Conservation (phyloP, 768 basidiomycete species). For the Suillus variegatus region DNA sequence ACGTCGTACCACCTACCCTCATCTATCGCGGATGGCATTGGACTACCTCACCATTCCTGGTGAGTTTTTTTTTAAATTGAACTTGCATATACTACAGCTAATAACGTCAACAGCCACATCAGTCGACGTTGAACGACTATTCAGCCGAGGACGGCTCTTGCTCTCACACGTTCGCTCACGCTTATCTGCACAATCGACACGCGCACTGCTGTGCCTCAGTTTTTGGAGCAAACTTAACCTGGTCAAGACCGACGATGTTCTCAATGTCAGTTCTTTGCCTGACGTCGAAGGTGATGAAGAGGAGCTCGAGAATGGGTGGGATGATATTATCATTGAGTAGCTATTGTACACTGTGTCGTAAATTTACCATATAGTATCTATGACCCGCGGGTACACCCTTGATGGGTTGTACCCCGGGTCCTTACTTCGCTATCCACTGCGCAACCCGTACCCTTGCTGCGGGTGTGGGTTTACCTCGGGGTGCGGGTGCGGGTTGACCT, state of each 20-base stretch:
- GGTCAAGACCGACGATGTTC: conserved; percentile 18
- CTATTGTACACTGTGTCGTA: background rate
- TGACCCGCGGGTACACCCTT: background rate
- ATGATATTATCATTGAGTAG: conserved; percentile 1
- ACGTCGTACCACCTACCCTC: conserved; percentile 23
- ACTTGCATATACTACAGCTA: conserved; percentile 14
- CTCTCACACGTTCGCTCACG: conserved; percentile 7
- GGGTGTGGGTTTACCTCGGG: background rate
- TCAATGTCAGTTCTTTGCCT: too few relatives aligned
- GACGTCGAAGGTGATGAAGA: background rate
- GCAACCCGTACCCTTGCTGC: background rate
- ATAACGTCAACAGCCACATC: conserved; percentile 15
- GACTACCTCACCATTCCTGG: conserved; percentile 36
- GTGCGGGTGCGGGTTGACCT: background rate
- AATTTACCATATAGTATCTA: background rate
- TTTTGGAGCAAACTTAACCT: conserved; percentile 19
- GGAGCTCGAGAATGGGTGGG: conserved; percentile 6
- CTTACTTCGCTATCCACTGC: background rate
- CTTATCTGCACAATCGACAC: conserved; percentile 16
- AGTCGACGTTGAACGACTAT: conserved; percentile 13
- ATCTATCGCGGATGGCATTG: conserved; percentile 34
- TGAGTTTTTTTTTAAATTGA: conserved; percentile 20
- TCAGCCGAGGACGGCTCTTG: conserved; percentile 10
- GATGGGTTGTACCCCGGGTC: background rate
- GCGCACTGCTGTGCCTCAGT: conserved; percentile 20